Base-by-base conservation (phyloP, 78 protist species). In the Trichosphaerium sp. region DNA sequence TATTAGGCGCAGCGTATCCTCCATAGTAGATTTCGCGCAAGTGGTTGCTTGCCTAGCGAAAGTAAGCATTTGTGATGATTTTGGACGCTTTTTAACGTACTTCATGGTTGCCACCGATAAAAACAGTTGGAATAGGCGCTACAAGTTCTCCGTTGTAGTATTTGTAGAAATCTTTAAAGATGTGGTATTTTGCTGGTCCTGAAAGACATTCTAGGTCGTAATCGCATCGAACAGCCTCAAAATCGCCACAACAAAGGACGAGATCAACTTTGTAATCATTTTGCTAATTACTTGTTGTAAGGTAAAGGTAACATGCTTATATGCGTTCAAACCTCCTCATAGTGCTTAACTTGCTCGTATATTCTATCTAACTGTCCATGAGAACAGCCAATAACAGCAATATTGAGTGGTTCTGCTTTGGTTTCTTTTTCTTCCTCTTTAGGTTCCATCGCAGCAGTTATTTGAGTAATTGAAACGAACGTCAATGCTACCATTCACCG, bases 21-120 rank as follows among this genome's bases (percentile, higher is more conserved):
- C 97, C 97, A 66, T 83, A 47, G 37, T n/a, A 61, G 31, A 60
- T 67, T n/a, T n/a, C n/a, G n/a, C n/a, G n/a, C n/a, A n/a, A n/a
- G n/a, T n/a, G n/a, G n/a, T n/a, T n/a, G n/a, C n/a, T n/a, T n/a
- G n/a, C n/a, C n/a, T n/a, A n/a, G n/a, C n/a, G n/a, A n/a, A n/a
- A n/a, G n/a, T n/a, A n/a, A n/a, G n/a, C n/a, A n/a, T n/a, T n/a
- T n/a, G n/a, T n/a, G n/a, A n/a, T n/a, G n/a, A n/a, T n/a, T n/a
- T n/a, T n/a, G n/a, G n/a, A n/a, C n/a, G n/a, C n/a, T n/a, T 39
- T 62, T 21, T 18, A 79, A 12, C 90, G 63, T 0, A 98, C 96
- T 69, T 97, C 99, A 83, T 97, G 99, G 69, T 97, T 97, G 21
- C 99, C 99, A 5, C 99, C 99, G 49, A 97, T 71, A 57, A 95